A percentile compares a stretch with the other conserved stretches of the same genome.
Conservation (phyloP, 1,284 basidiomycete genomes). For the Tylopilus sp. region DNA sequence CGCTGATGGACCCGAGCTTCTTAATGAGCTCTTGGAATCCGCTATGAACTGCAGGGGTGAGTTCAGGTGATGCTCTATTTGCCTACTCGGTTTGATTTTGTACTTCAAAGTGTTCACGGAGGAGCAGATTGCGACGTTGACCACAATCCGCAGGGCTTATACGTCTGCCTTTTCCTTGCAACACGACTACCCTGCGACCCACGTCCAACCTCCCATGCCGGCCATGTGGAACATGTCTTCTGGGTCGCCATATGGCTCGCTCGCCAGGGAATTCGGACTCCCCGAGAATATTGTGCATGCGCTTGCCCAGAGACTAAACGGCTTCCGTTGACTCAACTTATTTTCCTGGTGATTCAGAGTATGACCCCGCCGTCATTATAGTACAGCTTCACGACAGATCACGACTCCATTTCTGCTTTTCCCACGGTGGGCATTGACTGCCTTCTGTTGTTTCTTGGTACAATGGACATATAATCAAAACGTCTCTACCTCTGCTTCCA, state of each 20-base stretch:
- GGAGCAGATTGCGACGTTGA: slow-evolving; percentile 48
- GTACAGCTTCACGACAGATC: slow-evolving; percentile 17
- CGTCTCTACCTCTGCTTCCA: slow-evolving; percentile 10
- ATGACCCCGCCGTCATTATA: neutral
- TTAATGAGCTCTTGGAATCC: slow-evolving; percentile 49
- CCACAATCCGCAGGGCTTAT: slow-evolving; percentile 31
- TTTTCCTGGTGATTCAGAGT: neutral
- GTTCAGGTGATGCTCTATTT: slow-evolving; percentile 7
- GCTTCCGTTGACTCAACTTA: slow-evolving; percentile 14
- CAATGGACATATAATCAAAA: slow-evolving; percentile 18
- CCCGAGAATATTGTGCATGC: slow-evolving; percentile 64
- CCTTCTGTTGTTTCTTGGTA: slow-evolving; percentile 24
- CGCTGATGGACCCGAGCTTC: slow-evolving; percentile 36
- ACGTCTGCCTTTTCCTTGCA: slow-evolving; percentile 16
- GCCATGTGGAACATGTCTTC: slow-evolving; percentile 19
- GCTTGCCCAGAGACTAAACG: slow-evolving; percentile 53
- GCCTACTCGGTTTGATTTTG: slow-evolving; percentile 5
- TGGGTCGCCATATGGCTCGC: slow-evolving; percentile 39
- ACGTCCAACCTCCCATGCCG: slow-evolving; percentile 17
- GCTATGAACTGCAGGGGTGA: slow-evolving; percentile 55
- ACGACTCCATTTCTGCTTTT: slow-evolving; percentile 14
- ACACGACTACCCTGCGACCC: slow-evolving; percentile 6
- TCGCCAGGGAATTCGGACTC: slow-evolving; percentile 69
- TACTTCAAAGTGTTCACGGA: slow-evolving; percentile 50
- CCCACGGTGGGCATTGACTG: slow-evolving; percentile 28